Percentiles rank a stretch among this genome's conserved stretches.
These are phyloP conservation scores for Arthrobotrys musiformis DNA, from an alignment of 2,329 filamentous ascomycete species.

Conservation along the genomic window DNA sequence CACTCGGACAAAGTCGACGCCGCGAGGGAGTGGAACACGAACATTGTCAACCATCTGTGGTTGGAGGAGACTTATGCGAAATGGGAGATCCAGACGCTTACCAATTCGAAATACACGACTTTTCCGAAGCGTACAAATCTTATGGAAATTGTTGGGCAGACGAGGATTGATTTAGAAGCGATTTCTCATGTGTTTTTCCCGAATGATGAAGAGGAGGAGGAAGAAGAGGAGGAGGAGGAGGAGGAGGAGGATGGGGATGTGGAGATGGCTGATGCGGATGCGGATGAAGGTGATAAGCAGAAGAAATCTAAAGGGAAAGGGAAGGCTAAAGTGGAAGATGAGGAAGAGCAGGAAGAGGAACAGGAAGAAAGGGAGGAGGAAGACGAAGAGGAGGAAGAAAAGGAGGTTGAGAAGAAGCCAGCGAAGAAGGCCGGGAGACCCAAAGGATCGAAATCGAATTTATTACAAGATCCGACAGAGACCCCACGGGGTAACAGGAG, in stretches of 20 bases:
- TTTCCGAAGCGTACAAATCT: conserved; percentile 92
- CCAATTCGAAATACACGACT: conserved; percentile 79
- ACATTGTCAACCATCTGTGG: conserved; percentile 95
- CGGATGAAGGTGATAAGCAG: conserved; percentile 59
- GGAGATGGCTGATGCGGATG: conserved; percentile 63
- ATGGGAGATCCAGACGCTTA: conserved; percentile 78
- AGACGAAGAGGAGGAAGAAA: conserved; percentile 25
- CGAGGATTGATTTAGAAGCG: conserved; percentile 77
- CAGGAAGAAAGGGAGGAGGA: conserved; percentile 12
- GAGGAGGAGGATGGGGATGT: conserved; percentile 63
- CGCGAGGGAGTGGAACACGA: conserved; percentile 89
- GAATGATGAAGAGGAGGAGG: conserved; percentile 59
- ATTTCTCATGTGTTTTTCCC: conserved; percentile 76
- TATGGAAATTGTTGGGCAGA: conserved; percentile 91
- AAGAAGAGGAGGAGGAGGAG: conserved; percentile 62
- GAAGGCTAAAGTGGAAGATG: conserved; percentile 12
- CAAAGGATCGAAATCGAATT: conserved; percentile 31
- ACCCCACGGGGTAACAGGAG: conserved; percentile 25
- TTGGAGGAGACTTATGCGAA: conserved; percentile 96
- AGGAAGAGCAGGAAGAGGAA: conserved; percentile 19
- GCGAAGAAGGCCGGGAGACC: conserved; percentile 30
- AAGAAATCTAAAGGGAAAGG: conserved; percentile 6
- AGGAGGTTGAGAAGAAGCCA: conserved; percentile 10
- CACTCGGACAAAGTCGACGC: conserved; percentile 91
- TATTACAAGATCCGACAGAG: conserved; percentile 1